Base-by-base conservation (phyloP, 192 early-diverging fungal genomes). In the Globomyces pollinis-pini region DNA sequence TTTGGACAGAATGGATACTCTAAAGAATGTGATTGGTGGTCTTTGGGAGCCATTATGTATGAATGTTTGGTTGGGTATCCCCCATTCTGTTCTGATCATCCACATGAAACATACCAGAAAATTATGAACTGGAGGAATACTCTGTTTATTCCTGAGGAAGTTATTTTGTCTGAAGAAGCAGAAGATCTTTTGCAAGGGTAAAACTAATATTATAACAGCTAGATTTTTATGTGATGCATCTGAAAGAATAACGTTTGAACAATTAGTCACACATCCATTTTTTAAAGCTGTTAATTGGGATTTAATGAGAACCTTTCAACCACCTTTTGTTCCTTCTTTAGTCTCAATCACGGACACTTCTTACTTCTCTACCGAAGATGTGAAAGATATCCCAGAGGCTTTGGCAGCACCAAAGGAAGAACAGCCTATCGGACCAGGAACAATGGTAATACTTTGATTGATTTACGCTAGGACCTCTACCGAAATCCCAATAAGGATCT, bases 1-100 rank as follows among this genome's bases (percentile, higher is more conserved):
- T 94, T 98, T 63, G 57, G 81, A 58, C 91, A 93, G 63, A 85
- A 89, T 44, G 96, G 96, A 6, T 99, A 99, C 76, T 86, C 89
- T 54, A 87, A 91, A 66, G 91, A 95, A 51, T 98, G 96, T 68
- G 97, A 99, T 77, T 99, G 91, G 91, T 99, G 97, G 97, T 94
- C 93, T 5, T 67, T 99, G 24, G 97, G 97, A 24, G 93, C 94
- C 3, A 98, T 99, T 64, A 96, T 99, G 89, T 99, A 91, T 75
- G 97, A 99, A 67, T 96, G 96, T 62, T 74, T 99, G 61, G 87
- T 91, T 34, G 97, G 96, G 16, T 98, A 96, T 61, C 96, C 96
- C 38, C 95, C 97, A 3, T 99, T 99, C 67, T 95, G 92, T 68
- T 88, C 86, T 45, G 95, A 97, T 43, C 88, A 87, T 68, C 81